These are phyloP conservation scores for Penicillium sp. DNA, from an alignment of 2,329 filamentous ascomycete genomes.

Conservation along the genomic window DNA sequence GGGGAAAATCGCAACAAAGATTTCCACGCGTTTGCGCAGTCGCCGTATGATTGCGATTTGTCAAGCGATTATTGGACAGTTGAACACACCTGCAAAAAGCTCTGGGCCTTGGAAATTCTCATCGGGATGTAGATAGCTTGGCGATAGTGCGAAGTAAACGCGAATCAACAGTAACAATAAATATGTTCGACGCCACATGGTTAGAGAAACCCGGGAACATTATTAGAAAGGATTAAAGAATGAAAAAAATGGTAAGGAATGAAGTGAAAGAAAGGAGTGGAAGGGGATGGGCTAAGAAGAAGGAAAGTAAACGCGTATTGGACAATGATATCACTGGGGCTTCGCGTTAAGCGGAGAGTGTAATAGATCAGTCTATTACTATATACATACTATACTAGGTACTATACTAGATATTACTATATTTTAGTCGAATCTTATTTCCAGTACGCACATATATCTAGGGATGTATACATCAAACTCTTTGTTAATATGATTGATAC, in stretches of 20 bases:
- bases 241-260: slow-evolving; percentile 2
- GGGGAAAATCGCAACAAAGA: background rate
- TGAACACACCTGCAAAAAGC: slow-evolving; percentile 81
- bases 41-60: background rate
- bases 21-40: background rate
- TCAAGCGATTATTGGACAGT: background rate
- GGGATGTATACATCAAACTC: background rate
- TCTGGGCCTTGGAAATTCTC: slow-evolving; percentile 99
- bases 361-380: background rate
- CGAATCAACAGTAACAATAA: slow-evolving; percentile 80
- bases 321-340: slow-evolving; percentile 28
- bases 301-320: slow-evolving; percentile 21
- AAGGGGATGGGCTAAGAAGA: slow-evolving; percentile 6
- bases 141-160: slow-evolving; percentile 88
- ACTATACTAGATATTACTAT: background rate
- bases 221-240: slow-evolving; percentile 15
- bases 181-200: slow-evolving; percentile 90
- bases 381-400: too few species aligned
- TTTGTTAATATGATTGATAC: background rate
- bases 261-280: slow-evolving; percentile 5
- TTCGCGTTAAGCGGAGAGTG: background rate
- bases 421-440: background rate
- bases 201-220: slow-evolving; percentile 23
- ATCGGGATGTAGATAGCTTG: slow-evolving; percentile 96
- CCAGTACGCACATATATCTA: too few species aligned